These are phyloP conservation scores for Nothomitra cinnamomea DNA, from an alignment of 2,329 filamentous ascomycete species.

Conservation along the genomic window DNA sequence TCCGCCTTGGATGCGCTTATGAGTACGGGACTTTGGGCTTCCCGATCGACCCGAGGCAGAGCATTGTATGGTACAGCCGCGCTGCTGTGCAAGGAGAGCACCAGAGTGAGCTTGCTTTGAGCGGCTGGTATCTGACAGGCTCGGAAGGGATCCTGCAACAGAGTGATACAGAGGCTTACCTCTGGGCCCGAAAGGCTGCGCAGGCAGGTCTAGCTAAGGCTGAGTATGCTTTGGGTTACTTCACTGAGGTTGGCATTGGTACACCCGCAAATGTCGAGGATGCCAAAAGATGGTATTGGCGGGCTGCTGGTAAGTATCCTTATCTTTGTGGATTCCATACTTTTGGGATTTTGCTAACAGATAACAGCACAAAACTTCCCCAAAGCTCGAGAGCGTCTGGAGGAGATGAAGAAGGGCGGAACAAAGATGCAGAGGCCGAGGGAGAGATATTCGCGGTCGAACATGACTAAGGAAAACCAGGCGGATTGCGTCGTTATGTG, in stretches of 20 bases:
- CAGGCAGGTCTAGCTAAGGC: slow-evolving; percentile 78
- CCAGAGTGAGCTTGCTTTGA: slow-evolving; percentile 70
- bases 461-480: slow-evolving; percentile 68
- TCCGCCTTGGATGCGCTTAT: slow-evolving; percentile 69
- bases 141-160: slow-evolving; percentile 75
- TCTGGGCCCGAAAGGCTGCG: slow-evolving; percentile 92
- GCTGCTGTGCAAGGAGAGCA: slow-evolving; percentile 90
- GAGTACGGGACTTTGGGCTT: slow-evolving; percentile 80
- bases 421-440: slow-evolving; percentile 55
- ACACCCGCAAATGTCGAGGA: slow-evolving; percentile 75
- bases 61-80: slow-evolving; percentile 85
- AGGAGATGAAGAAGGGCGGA: slow-evolving; percentile 74
- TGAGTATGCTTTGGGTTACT: slow-evolving; percentile 97
- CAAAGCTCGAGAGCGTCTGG: slow-evolving; percentile 79
- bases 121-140: slow-evolving; percentile 91
- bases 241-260: slow-evolving; percentile 88
- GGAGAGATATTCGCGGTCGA: slow-evolving; percentile 65
- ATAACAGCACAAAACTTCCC: slow-evolving; percentile 73
- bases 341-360: slow-evolving; percentile 8
- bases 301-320: slow-evolving; percentile 75
- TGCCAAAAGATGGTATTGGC: slow-evolving; percentile 95
- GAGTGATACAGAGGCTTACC: slow-evolving; percentile 87
- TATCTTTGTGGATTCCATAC: slow-evolving; percentile 3
- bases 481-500: slow-evolving; percentile 80
- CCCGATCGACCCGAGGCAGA: slow-evolving; percentile 63